Conservation (phyloP, 2,329 filamentous ascomycete genomes). For the Blastomyces silverae region DNA sequence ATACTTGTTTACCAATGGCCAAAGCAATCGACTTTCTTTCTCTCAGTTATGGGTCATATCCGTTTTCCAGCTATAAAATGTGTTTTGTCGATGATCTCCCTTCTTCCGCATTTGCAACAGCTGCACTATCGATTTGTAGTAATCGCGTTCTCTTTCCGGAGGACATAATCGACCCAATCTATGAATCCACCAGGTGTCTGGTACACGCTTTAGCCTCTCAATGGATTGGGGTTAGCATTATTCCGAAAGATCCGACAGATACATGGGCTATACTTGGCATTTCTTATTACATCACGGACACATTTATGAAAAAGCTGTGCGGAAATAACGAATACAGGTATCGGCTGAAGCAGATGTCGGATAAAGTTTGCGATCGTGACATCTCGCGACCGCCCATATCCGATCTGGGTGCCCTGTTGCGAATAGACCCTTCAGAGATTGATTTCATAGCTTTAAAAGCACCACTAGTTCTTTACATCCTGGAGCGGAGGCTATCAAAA, state of each 20-base stretch:
- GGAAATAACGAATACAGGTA: conserved; percentile 94
- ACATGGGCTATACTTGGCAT: conserved; percentile 86
- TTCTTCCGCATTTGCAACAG: conserved; percentile 66
- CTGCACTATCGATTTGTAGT: conserved; percentile 81
- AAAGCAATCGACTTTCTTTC: conserved; percentile 86
- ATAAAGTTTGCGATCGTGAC: conserved; percentile 74
- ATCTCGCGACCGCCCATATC: conserved; percentile 73
- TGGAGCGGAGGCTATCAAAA: conserved; percentile 86
- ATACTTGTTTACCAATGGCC: conserved; percentile 78
- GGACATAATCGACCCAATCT: conserved; percentile 76
- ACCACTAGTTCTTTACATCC: conserved; percentile 81
- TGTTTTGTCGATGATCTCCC: conserved; percentile 89
- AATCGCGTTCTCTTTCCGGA: conserved; percentile 77
- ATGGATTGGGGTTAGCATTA: conserved; percentile 90
- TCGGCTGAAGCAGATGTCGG: conserved; percentile 75
- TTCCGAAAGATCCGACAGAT: conserved; percentile 72
- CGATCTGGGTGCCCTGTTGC: conserved; percentile 68
- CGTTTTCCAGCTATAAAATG: conserved; percentile 85
- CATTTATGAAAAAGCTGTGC: conserved; percentile 82
- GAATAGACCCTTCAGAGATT: conserved; percentile 74
- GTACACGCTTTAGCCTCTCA: conserved; percentile 82
- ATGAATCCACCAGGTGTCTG: conserved; percentile 71
- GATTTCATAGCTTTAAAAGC: conserved; percentile 91
- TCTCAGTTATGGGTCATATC: conserved; percentile 80
- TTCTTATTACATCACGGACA: conserved; percentile 89